Evolutionary conservation across 345 rosid genomes (phyloP), one percentile per base, ranked within the genome.

Genomic region (Dovyalis caffra): DNA sequence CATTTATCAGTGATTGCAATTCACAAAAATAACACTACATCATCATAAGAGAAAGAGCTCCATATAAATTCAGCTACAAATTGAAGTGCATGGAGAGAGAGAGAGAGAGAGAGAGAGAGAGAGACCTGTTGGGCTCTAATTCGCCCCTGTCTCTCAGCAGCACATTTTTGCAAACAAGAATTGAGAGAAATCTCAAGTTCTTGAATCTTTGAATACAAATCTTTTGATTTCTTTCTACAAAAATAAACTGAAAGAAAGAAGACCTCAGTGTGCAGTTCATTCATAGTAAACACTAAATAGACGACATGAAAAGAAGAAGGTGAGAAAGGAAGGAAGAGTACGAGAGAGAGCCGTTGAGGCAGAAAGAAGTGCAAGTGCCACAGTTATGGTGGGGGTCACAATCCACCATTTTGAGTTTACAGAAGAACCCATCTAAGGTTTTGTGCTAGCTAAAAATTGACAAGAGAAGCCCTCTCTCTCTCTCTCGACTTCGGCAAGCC

Each of bases 61-160:
- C 25, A 18, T 3, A 14, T 1, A 38, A n/a, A 28, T 31, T 33
- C 34, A 33, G 4, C 34, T 33, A 33, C 3, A 33, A 5, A 33
- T 33, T 33, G 33, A 43, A n/a, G 29, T 11, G 3, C 29, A 29
- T 21, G 5, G 14, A 37, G 2, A 25, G 8, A 61, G 33, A 16
- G 10, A 32, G 9, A 20, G 62, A 25, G 2, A 16, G 57, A 25
- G 25, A 53, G 28, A 69, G 72, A 10, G 2, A 43, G 57, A 67
- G 58, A 70, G 65, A 91, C 99, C 94, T 92, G 95, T 70, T 92
- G 97, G 80, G 97, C 88, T 74, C 92, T 85, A 73, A 91, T 87
- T 72, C 97, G 95, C 69, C 95, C 99, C 83, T 88, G 92, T 74
- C 99, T 83, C 86, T 95, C 97, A 16, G 97, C 87, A 60, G 91